Conservation (phyloP, 164 flowering plant species). For the Sextonia rubra region DNA sequence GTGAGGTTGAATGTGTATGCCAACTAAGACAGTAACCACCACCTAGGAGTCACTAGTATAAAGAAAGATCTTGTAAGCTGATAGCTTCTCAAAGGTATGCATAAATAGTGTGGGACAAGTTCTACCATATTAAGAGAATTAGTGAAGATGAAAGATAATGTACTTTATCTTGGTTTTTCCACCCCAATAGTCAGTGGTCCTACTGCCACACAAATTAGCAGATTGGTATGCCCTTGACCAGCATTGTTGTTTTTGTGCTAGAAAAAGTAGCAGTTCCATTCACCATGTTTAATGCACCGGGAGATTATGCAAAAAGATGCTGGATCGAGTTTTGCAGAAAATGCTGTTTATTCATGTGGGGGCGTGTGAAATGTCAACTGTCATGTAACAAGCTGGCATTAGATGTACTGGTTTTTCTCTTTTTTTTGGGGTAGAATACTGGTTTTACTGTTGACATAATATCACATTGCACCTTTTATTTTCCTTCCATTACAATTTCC, state of each 20-base stretch:
- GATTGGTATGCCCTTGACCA: background rate
- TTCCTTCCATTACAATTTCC: background rate
- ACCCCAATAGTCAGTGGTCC: no score
- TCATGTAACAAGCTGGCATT: background rate
- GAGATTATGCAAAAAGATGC: background rate
- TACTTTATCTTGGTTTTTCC: no score
- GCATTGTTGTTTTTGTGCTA: background rate
- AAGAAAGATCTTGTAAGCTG: no score
- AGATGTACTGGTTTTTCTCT: background rate
- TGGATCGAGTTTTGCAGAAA: background rate
- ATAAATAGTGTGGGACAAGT: no score
- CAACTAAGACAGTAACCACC: slow-evolving; percentile 30
- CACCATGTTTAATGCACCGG: background rate
- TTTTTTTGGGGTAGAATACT: no score
- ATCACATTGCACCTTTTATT: background rate
- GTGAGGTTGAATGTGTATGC: slow-evolving; percentile 70
- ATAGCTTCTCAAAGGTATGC: no score
- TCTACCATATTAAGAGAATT: no score
- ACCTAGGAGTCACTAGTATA: no score
- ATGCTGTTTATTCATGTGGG: background rate
- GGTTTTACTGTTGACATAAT: background rate
- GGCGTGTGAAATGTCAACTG: background rate
- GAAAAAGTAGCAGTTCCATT: background rate
- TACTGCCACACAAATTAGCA: no score
- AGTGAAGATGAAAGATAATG: no score